Percentiles rank a stretch among this genome's conserved stretches.
Evolutionary conservation across 352 stramenopile species (phyloP).

Genomic region (Pythium angustatum): DNA sequence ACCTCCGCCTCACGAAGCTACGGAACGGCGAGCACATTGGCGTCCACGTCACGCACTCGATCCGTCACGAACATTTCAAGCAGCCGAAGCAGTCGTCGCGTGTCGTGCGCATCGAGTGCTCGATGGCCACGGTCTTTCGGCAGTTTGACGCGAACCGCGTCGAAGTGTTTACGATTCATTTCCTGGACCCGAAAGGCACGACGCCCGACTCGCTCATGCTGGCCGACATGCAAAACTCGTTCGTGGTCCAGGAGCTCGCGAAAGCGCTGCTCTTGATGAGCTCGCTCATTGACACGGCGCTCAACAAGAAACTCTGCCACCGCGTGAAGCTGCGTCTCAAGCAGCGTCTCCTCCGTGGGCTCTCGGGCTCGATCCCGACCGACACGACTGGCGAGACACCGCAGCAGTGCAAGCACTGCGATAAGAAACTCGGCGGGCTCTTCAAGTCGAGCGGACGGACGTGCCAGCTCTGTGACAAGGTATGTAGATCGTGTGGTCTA

Average conservation of each 20-base stretch:
- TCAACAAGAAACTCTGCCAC: constrained; percentile 53
- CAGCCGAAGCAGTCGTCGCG: constrained; percentile 26
- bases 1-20: constrained; percentile 17
- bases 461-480: constrained; percentile 26
- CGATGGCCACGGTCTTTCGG: constrained; percentile 42
- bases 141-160: constrained; percentile 42
- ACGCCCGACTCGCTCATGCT: constrained; percentile 4
- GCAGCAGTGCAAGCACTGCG: constrained; percentile 13
- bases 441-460: constrained; percentile 5
- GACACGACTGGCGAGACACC: neutral
- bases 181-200: constrained; percentile 27
- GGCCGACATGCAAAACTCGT: constrained; percentile 4
- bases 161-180: constrained; percentile 48
- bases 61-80: constrained; percentile 43
- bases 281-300: constrained; percentile 31
- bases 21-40: constrained; percentile 46
- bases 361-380: neutral
- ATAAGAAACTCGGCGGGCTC: constrained; percentile 7
- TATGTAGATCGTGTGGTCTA: neutral
- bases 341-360: neutral
- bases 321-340: constrained; percentile 28
- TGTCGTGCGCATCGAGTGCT: constrained; percentile 44
- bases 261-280: constrained; percentile 18
- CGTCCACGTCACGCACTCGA: constrained; percentile 51
- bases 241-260: constrained; percentile 32